Evolutionary conservation across 1,284 basidiomycete genomes (phyloP).

Genomic region (Irpex rosettiformis): DNA sequence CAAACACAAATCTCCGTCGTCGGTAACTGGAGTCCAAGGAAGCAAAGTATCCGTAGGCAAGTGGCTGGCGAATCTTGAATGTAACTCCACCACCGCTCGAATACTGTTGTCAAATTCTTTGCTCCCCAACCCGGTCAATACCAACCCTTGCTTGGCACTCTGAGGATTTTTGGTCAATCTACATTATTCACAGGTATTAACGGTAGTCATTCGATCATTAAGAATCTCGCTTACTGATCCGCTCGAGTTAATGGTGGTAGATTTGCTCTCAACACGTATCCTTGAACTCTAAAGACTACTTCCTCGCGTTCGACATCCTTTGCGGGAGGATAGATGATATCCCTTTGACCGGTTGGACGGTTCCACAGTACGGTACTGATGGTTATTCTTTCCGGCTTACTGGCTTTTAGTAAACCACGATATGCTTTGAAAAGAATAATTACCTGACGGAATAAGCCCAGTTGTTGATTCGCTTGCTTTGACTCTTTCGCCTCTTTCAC

Average conservation of each 20-base stretch:
- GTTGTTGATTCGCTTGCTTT: too few relatives aligned
- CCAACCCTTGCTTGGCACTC: background rate
- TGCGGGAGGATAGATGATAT: too few relatives aligned
- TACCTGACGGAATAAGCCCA: too few relatives aligned
- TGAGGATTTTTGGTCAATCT: background rate
- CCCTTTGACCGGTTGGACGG: too few relatives aligned
- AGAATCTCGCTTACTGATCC: background rate
- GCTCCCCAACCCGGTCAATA: background rate
- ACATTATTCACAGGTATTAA: background rate
- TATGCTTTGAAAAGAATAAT: too few relatives aligned
- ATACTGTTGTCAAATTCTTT: background rate
- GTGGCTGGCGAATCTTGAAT: background rate
- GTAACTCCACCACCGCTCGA: background rate
- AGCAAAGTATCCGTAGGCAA: background rate
- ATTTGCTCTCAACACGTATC: background rate
- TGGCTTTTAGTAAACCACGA: too few relatives aligned
- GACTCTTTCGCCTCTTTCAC: too few relatives aligned
- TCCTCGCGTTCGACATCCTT: background rate
- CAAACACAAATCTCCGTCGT: background rate
- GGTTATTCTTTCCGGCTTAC: too few relatives aligned
- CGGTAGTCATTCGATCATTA: background rate
- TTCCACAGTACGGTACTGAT: too few relatives aligned
- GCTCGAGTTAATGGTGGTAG: background rate
- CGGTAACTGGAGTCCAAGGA: background rate
- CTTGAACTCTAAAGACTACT: background rate